A percentile compares a stretch with the other conserved stretches of the same genome.
phyloP scores from a whole-genome alignment of 192 early-diverging fungal genomes.

The Mortierella alpina region DNA sequence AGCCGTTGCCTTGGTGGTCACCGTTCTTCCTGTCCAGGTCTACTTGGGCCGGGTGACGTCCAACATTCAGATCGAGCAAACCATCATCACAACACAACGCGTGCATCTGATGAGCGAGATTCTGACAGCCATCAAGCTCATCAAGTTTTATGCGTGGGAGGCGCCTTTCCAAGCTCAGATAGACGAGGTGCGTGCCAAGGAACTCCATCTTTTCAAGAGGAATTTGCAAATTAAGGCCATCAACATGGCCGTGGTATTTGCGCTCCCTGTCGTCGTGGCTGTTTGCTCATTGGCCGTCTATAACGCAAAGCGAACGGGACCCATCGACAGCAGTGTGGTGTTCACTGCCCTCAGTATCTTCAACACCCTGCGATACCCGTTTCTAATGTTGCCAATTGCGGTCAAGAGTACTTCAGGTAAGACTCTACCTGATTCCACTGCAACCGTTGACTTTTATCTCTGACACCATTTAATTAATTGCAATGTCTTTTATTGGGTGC shows the following conservation, averaged over 20 bases:
- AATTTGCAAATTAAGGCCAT: slow-evolving; percentile 68
- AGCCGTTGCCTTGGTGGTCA: slow-evolving; percentile 59
- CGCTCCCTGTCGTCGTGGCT: slow-evolving; percentile 50
- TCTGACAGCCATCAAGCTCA: slow-evolving; percentile 64
- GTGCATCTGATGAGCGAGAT: slow-evolving; percentile 70
- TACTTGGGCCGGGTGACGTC: slow-evolving; percentile 60
- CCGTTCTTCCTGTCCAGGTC: slow-evolving; percentile 68
- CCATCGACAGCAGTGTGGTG: slow-evolving; percentile 42
- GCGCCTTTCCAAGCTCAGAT: slow-evolving; percentile 55
- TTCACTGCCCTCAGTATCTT: slow-evolving; percentile 63
- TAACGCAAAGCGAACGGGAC: slow-evolving; percentile 32
- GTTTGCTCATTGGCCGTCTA: slow-evolving; percentile 47
- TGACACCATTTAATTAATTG: background rate
- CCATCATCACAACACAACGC: slow-evolving; percentile 62
- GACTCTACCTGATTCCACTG: too few relatives aligned
- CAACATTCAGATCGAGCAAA: slow-evolving; percentile 49
- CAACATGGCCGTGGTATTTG: slow-evolving; percentile 74
- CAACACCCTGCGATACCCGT: slow-evolving; percentile 58
- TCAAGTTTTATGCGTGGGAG: slow-evolving; percentile 74
- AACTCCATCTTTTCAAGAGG: slow-evolving; percentile 13
- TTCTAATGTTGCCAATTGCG: slow-evolving; percentile 58
- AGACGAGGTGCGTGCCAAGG: slow-evolving; percentile 54
- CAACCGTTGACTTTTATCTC: background rate
- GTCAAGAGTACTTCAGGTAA: slow-evolving; percentile 47
- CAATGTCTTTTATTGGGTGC: background rate